These are phyloP conservation scores for Dactylellina drechsleri DNA, from an alignment of 2,329 filamentous ascomycete genomes.

Conservation along the genomic window DNA sequence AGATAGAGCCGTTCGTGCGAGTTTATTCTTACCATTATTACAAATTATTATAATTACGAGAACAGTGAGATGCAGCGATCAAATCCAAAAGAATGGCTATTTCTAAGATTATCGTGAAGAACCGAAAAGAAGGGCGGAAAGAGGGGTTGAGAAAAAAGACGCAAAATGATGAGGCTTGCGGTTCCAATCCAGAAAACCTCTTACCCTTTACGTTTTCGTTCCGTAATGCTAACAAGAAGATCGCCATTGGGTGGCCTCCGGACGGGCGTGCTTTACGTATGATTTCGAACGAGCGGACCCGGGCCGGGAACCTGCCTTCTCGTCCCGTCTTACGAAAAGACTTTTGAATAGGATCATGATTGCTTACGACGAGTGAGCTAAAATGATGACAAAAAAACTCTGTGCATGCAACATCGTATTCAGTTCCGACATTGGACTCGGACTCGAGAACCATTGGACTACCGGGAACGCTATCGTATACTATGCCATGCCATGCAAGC, in stretches of 20 bases:
- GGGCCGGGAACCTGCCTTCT: slow-evolving; percentile 30
- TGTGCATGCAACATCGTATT: slow-evolving; percentile 17
- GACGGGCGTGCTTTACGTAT: neutral
- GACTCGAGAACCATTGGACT: too few relatives aligned
- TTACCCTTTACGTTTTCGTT: slow-evolving; percentile 36
- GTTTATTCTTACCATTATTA: too few relatives aligned
- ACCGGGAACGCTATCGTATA: too few relatives aligned
- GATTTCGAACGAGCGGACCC: slow-evolving; percentile 5
- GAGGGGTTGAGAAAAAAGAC: neutral
- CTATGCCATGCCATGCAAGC: too few relatives aligned
- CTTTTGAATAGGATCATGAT: too few relatives aligned
- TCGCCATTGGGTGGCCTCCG: slow-evolving; percentile 2
- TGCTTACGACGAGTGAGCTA: too few relatives aligned
- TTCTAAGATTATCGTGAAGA: slow-evolving; percentile 18
- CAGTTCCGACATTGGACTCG: neutral
- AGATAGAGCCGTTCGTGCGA: slow-evolving; percentile 23
- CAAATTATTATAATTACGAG: slow-evolving; percentile 17
- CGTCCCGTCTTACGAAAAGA: slow-evolving; percentile 16
- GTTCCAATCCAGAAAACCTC: slow-evolving; percentile 19
- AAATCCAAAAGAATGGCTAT: neutral
- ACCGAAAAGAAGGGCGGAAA: slow-evolving; percentile 22
- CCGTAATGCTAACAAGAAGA: slow-evolving; percentile 21
- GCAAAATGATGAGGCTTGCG: too few relatives aligned
- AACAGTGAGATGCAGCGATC: slow-evolving; percentile 20
- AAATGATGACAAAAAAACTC: too few relatives aligned